Conservation (phyloP, 371 early-diverging fungal genomes). For the Lichtheimia corymbifera region DNA sequence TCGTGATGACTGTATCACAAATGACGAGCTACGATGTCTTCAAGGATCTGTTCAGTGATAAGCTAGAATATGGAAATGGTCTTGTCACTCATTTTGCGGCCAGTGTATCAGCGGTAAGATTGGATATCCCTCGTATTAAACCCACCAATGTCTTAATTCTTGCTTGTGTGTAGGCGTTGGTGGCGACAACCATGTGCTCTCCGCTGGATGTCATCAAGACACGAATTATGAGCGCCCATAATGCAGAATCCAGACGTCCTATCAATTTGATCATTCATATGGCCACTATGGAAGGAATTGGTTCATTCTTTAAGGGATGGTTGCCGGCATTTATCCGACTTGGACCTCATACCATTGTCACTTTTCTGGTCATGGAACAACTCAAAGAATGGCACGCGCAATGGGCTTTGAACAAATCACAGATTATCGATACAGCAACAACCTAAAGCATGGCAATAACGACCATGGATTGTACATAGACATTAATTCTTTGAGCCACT, state of each 20-base stretch:
- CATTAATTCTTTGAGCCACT: too few relatives aligned
- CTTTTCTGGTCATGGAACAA: conserved; percentile 69
- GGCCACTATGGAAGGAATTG: conserved; percentile 57
- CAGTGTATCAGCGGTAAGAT: conserved; percentile 73
- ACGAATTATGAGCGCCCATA: conserved; percentile 60
- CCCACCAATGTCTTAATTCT: too few relatives aligned
- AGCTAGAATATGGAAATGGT: conserved; percentile 51
- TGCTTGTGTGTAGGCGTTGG: conserved; percentile 40
- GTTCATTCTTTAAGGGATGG: conserved; percentile 76
- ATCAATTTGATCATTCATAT: conserved; percentile 56
- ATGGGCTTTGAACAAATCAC: background rate
- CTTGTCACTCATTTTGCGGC: conserved; percentile 71
- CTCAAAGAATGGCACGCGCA: conserved; percentile 42
- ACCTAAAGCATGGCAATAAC: too few relatives aligned
- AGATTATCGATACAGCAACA: too few relatives aligned
- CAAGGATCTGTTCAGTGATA: conserved; percentile 51
- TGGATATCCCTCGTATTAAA: background rate
- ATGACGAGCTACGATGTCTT: conserved; percentile 60
- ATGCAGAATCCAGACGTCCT: conserved; percentile 17
- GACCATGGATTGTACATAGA: too few relatives aligned
- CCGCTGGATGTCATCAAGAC: conserved; percentile 77
- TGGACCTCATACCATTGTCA: conserved; percentile 72
- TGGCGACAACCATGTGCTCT: conserved; percentile 70
- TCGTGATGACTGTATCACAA: conserved; percentile 68
- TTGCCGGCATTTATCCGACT: conserved; percentile 63